Base-by-base conservation (phyloP, 2,329 filamentous ascomycete species). In the Fusarium sp. region DNA sequence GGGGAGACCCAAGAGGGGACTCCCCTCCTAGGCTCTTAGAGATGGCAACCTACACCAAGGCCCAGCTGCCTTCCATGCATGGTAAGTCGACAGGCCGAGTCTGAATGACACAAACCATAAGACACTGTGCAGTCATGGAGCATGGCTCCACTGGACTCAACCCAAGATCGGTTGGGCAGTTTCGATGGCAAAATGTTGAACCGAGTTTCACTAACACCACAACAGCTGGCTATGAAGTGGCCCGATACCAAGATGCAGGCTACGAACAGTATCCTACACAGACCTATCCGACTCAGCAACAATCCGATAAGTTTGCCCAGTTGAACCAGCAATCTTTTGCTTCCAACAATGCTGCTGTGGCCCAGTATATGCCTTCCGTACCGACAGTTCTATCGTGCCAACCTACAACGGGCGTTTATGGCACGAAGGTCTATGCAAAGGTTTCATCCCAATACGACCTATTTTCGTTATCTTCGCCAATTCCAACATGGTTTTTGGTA, bases 371-470 rank as follows among this genome's bases (percentile, higher is more conserved):
- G 76, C 82, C 88, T 55, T 81, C 88, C 33, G 78, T 75, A 24
- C 81, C 88, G 72, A 87, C 87, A 63, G 86, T 97, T 69, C 84
- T 90, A 62, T 91, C 91, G 61, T 93, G 88, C 78, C 86, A 89
- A 63, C 95, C 94, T 20, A 82, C 83, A 43, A 85, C 88, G 74
- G 94, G 94, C 42, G 80, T 84, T 33, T 86, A 87, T 75, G 92
- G 92, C 55, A 92, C 91, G 21, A 90, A 90, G 73, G 83, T 97
- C 12, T 86, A 87, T 63, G 85, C 97, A 68, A 91, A 92, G 76
- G 87, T 97, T 29, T 89, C 90, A 53, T 91, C 92, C 42, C 86
- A 90, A 63, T 93, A 92, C 81, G 91, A 97, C 75, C 81, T 97
- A 63, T 80, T 85, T 66, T 76, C 80, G 59, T 86, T 90, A 78